Percentiles rank a stretch among this genome's conserved stretches.
Evolutionary conservation across 169 alveolate species (phyloP).

Genomic region (Eimeria sp.): DNA sequence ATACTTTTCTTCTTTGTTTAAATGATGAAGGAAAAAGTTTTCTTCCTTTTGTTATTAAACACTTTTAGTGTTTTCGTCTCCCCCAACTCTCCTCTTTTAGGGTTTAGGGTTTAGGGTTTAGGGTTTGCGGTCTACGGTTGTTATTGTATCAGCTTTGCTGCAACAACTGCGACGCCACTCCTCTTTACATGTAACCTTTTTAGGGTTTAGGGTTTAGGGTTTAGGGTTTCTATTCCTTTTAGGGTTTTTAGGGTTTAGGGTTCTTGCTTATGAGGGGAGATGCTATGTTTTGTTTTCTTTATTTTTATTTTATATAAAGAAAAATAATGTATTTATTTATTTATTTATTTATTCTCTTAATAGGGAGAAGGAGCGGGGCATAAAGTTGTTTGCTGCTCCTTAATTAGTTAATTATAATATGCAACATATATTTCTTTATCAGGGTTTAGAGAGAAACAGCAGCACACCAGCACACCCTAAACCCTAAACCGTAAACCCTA

Average conservation of each 20-base stretch:
- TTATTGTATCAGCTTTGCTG: not conserved
- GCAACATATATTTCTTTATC: not conserved
- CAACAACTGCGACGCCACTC: not conserved
- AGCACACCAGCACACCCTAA: not conserved
- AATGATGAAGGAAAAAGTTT: too few relatives aligned
- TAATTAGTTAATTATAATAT: too few relatives aligned
- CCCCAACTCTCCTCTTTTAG: not conserved
- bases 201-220: constrained; percentile 25
- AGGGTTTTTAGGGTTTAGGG: not conserved
- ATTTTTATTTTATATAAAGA: too few relatives aligned
- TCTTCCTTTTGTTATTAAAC: too few relatives aligned
- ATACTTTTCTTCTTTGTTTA: too few relatives aligned
- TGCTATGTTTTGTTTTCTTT: too few relatives aligned
- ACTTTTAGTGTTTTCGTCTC: not conserved
- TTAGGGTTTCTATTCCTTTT: too few relatives aligned
- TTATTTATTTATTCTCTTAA: too few relatives aligned
- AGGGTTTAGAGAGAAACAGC: not conserved
- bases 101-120: not conserved
- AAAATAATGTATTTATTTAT: too few relatives aligned
- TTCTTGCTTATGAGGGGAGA: not conserved
- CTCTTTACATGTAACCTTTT: not conserved
- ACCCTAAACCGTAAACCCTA: not conserved
- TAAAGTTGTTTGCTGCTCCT: not conserved
- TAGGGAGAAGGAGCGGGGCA: too few relatives aligned
- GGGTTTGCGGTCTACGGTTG: not conserved